Evolutionary conservation across 306 rosid genomes (phyloP).

Genomic region (Ormosia emarginata): DNA sequence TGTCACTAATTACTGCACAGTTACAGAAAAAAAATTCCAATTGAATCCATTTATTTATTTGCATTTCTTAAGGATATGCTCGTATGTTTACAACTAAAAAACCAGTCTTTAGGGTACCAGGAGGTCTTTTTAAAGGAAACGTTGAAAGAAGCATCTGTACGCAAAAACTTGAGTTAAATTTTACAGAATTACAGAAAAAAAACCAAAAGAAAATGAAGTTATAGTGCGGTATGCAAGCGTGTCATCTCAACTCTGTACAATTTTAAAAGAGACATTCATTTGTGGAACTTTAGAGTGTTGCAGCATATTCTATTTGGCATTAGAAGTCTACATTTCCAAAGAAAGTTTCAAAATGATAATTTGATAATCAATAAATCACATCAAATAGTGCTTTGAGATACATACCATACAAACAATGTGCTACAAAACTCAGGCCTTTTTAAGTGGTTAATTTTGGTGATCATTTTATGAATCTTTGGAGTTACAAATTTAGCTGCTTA

Average conservation of each 20-base stretch:
- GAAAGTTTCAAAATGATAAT: background rate
- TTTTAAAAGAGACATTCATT: background rate
- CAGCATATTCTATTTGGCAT: background rate
- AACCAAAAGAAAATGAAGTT: too few species aligned
- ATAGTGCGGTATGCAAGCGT: too few species aligned
- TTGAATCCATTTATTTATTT: too few species aligned
- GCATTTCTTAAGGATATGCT: too few species aligned
- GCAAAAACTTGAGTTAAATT: background rate
- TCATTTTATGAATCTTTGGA: background rate
- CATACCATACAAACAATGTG: background rate
- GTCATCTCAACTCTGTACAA: background rate
- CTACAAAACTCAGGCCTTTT: background rate
- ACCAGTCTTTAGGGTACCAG: too few species aligned
- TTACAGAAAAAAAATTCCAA: too few species aligned
- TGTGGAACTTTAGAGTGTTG: background rate
- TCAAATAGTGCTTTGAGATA: background rate
- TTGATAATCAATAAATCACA: background rate
- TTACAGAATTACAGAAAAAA: background rate
- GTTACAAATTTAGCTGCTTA: background rate
- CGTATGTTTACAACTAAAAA: too few species aligned
- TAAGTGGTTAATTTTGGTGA: background rate
- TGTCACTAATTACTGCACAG: background rate
- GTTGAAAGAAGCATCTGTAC: too few species aligned
- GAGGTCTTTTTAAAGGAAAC: too few species aligned
- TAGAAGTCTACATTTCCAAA: background rate